Evolutionary conservation across 2,329 filamentous ascomycete genomes (phyloP).

Genomic region (Sclerotinia trifoliorum): DNA sequence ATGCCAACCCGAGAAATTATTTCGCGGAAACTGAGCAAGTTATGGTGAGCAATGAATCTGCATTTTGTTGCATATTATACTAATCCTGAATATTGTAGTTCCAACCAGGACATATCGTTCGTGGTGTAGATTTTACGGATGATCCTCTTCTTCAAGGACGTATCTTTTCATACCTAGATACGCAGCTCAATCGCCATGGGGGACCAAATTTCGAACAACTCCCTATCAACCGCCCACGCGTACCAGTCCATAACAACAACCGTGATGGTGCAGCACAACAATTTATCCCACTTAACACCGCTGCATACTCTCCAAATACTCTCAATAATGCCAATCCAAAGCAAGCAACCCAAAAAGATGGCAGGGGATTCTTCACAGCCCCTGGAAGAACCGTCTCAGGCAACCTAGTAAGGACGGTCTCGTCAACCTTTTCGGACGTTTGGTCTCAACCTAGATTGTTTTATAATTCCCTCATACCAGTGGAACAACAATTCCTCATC

Average conservation of each 20-base stretch:
- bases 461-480: conserved; percentile 66
- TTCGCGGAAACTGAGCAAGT: conserved; percentile 67
- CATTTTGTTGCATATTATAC: neutral
- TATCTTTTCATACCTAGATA: conserved; percentile 68
- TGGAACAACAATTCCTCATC: conserved; percentile 69
- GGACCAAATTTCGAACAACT: conserved; percentile 55
- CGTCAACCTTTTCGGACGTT: conserved; percentile 66
- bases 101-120: conserved; percentile 58
- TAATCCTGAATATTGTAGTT: neutral
- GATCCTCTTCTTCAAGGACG: conserved; percentile 67
- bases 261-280: conserved; percentile 69
- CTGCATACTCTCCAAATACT: conserved; percentile 66
- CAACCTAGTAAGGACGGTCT: conserved; percentile 54
- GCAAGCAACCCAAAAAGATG: conserved; percentile 63
- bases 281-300: conserved; percentile 65
- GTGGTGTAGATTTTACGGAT: conserved; percentile 65
- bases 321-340: conserved; percentile 61
- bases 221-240: conserved; percentile 43
- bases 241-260: conserved; percentile 55
- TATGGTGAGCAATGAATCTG: conserved; percentile 32
- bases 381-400: conserved; percentile 55
- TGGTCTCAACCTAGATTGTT: conserved; percentile 73
- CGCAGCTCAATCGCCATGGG: conserved; percentile 56
- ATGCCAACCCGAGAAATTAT: conserved; percentile 50
- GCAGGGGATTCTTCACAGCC: conserved; percentile 69